Evolutionary conservation across 495 filamentous ascomycete species (phyloP).

Genomic region (Cudoniella acicularis): DNA sequence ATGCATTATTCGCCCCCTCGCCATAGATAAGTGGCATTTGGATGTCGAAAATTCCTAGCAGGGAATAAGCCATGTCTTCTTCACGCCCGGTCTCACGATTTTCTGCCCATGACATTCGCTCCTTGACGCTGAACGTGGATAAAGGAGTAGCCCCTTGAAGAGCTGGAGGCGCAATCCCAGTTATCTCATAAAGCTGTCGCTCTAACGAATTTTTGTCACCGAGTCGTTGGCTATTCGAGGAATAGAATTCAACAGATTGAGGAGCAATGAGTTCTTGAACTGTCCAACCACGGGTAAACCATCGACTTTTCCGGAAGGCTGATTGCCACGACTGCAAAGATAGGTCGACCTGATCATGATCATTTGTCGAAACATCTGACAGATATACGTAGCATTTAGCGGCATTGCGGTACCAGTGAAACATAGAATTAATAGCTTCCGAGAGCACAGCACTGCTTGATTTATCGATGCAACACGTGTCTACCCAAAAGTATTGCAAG

Average conservation of each 20-base stretch:
- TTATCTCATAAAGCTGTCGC: slow-evolving; percentile 19
- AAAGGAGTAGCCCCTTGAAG: slow-evolving; percentile 16
- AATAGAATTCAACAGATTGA: slow-evolving; percentile 28
- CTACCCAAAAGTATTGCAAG: too few relatives aligned
- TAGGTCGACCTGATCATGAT: not conserved
- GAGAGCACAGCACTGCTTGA: too few relatives aligned
- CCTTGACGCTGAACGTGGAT: slow-evolving; percentile 14
- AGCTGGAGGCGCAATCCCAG: slow-evolving; percentile 19
- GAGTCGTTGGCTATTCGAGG: slow-evolving; percentile 18
- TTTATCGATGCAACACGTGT: too few relatives aligned
- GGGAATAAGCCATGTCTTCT: slow-evolving; percentile 40
- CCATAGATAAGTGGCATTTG: too few relatives aligned
- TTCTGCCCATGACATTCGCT: slow-evolving; percentile 34
- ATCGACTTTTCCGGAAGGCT: not conserved
- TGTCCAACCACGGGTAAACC: slow-evolving; percentile 26
- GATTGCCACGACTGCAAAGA: not conserved
- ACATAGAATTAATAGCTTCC: too few relatives aligned
- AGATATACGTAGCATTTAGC: too few relatives aligned
- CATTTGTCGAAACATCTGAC: not conserved
- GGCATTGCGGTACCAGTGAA: too few relatives aligned
- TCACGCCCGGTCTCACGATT: slow-evolving; percentile 26
- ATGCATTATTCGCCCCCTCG: slow-evolving; percentile 21
- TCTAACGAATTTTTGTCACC: slow-evolving; percentile 27
- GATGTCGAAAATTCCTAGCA: too few relatives aligned
- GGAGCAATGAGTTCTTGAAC: slow-evolving; percentile 32